Base-by-base conservation (phyloP, 352 stramenopile genomes). In the Phytophthora nicotianae region DNA sequence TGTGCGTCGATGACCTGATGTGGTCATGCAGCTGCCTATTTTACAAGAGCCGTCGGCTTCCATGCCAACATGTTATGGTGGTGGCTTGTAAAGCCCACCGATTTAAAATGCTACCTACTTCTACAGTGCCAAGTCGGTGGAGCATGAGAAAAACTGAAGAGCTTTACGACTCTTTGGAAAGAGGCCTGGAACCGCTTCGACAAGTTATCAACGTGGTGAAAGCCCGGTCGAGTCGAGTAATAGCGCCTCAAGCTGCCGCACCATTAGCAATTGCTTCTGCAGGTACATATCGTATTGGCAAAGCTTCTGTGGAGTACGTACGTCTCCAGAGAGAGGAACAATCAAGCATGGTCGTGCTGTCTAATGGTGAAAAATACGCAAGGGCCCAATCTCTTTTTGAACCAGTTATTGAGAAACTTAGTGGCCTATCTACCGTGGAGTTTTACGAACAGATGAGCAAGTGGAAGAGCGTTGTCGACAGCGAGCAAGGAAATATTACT, bases 61-160 rank as follows among this genome's bases (percentile, higher is more conserved):
- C 24, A 7, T 51, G 26, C 20, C 45, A 37, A 37, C 45, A 37
- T 16, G 10, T 37, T 24, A 24, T 51, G 45, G 23, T 51, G 45
- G 45, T 51, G 13, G 16, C 13, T 21, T 20, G 6, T 2, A 26
- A 24, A 38, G 21, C 21, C 7, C 14, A 50, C 32, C 3, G 23
- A 13, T 20, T 37, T 21, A 10, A 37, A 20, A 2, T 2, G 3
- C 43, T 50, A 9, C 42, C 9, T 8, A 9, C 42, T 19, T 7
- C 20, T 11, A 13, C 24, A 20, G 23, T 50, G 6, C 20, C 24
- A 20, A n/a, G 21, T 11, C 5, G 23, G 21, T 37, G 43, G 43
- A 50, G 24, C 16, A 50, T 50, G 43, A 37, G 21, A 20, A n/a
- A 19, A n/a, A 21, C 13, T 0, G 23, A 21, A 14, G 17, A 20